These are phyloP conservation scores for Pseudocercospora cruenta DNA, from an alignment of 2,329 filamentous ascomycete genomes.

Conservation along the genomic window DNA sequence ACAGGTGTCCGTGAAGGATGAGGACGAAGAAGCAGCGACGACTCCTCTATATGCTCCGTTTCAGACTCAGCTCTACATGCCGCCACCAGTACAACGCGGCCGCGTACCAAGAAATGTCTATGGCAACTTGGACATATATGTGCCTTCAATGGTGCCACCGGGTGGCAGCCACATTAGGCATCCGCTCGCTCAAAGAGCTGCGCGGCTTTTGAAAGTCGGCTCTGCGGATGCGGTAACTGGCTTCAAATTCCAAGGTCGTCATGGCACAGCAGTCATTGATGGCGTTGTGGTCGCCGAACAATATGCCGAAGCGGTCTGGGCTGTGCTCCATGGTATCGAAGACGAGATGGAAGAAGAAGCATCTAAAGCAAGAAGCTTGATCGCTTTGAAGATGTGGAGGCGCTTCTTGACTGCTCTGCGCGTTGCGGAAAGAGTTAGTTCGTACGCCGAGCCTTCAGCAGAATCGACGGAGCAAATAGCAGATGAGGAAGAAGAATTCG, in stretches of 20 bases:
- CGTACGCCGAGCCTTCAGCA: conserved; percentile 42
- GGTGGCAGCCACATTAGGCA: conserved; percentile 63
- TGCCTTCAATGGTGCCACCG: conserved; percentile 64
- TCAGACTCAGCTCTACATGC: conserved; percentile 71
- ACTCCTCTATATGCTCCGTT: conserved; percentile 63
- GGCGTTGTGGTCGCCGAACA: conserved; percentile 78
- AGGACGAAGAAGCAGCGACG: conserved; percentile 49
- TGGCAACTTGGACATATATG: conserved; percentile 67
- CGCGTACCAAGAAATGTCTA: conserved; percentile 66
- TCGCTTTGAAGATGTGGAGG: conserved; percentile 61
- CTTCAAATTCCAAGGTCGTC: conserved; percentile 82
- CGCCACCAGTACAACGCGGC: conserved; percentile 75
- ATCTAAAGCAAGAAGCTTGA: conserved; percentile 55
- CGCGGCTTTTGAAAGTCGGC: conserved; percentile 76
- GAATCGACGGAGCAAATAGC: conserved; percentile 10
- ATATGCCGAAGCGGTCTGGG: conserved; percentile 70
- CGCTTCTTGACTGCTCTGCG: conserved; percentile 65
- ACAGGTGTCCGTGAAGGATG: conserved; percentile 27
- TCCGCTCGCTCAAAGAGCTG: conserved; percentile 68
- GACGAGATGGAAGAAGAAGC: conserved; percentile 68
- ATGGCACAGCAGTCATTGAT: conserved; percentile 79
- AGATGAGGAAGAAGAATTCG: conserved; percentile 15
- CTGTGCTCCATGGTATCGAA: conserved; percentile 68
- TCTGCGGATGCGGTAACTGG: conserved; percentile 88
- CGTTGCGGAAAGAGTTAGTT: conserved; percentile 74